Base-by-base conservation (phyloP, 257 asterid species). In the Osmanthus fragrans region DNA sequence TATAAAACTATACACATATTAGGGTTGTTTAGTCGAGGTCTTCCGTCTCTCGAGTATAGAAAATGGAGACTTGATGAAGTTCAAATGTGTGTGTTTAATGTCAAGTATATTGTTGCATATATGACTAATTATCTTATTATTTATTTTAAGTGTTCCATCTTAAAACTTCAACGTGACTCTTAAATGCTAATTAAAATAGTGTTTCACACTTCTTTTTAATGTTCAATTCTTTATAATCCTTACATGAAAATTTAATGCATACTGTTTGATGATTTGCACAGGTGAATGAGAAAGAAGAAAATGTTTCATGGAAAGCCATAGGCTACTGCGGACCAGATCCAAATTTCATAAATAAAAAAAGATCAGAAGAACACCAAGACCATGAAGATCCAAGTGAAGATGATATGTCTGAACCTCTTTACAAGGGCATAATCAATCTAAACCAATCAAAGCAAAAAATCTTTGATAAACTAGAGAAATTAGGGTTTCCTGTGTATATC, bases 271-370 rank as follows among this genome's bases (percentile, higher is more conserved):
- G 33, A 23, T 9, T 21, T 63, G 36, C 7, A 5, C 76, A 90
- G 96, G 92, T 91, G 80, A 80, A 92, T 74, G 97, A 94, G 66
- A 84, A 84, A 19, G 39, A 71, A 11, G 92, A 90, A 73, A 94
- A 92, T 78, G n/a, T 73, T 12, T 82, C 97, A 3, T 94, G 98
- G 98, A 84, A 88, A 78, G 98, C 98, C 49, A 85, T 94, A 71
- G 98, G 93, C 77, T 94, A 94, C 60, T 15, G 79, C 65, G 93
- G 97, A 80, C 94, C 97, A 11, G 97, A 91, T 75, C 89, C 89
- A n/a, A 85, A 70, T 77, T 82, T 66, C 75, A 79, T 64, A 69
- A 67, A 77, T 34, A 54, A 21, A 69, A 79, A 65, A 65, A 64
- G 39, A 58, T 60, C 82, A 30, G 65, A 51, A 21, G 54, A 77